phyloP scores from a whole-genome alignment of 805 yeast species.

The Saccharomycopsis sp. region DNA sequence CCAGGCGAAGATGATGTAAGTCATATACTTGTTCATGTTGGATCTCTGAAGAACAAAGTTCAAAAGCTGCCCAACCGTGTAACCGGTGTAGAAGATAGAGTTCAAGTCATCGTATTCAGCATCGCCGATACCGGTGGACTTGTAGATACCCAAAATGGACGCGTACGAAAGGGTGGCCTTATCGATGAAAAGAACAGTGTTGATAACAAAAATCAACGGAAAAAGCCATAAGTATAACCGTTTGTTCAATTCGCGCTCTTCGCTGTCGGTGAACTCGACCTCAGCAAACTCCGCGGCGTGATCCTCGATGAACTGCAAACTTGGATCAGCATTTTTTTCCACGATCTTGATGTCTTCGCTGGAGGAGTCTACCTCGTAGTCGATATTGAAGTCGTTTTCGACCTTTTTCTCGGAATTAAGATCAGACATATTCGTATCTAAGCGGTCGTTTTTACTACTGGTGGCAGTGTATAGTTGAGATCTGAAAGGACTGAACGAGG shows the following conservation, averaged over 20 bases:
- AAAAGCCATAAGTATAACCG: constrained; percentile 24
- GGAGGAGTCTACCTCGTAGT: neutral
- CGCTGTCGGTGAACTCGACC: constrained; percentile 14
- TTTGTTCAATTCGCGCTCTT: constrained; percentile 16
- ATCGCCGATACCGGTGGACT: constrained; percentile 25
- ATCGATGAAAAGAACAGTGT: constrained; percentile 32
- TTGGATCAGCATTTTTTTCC: constrained; percentile 27
- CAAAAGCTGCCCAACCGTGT: constrained; percentile 31
- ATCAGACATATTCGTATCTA: neutral
- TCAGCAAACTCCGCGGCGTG: constrained; percentile 20
- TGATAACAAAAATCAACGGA: constrained; percentile 24
- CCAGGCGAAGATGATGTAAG: constrained; percentile 26
- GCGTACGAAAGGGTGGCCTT: constrained; percentile 38
- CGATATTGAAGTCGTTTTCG: neutral
- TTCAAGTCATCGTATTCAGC: constrained; percentile 28
- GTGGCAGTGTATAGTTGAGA: neutral
- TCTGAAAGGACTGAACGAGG: neutral
- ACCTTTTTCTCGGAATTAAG: neutral
- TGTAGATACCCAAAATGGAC: constrained; percentile 32
- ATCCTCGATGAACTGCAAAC: constrained; percentile 25
- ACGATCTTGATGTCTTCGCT: neutral
- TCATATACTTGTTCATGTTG: constrained; percentile 23
- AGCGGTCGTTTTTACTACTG: too few species aligned
- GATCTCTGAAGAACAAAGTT: constrained; percentile 28
- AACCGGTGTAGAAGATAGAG: constrained; percentile 36